Base-by-base conservation (phyloP, 2,329 filamentous ascomycete genomes). In the Scedosporium apiospermum region DNA sequence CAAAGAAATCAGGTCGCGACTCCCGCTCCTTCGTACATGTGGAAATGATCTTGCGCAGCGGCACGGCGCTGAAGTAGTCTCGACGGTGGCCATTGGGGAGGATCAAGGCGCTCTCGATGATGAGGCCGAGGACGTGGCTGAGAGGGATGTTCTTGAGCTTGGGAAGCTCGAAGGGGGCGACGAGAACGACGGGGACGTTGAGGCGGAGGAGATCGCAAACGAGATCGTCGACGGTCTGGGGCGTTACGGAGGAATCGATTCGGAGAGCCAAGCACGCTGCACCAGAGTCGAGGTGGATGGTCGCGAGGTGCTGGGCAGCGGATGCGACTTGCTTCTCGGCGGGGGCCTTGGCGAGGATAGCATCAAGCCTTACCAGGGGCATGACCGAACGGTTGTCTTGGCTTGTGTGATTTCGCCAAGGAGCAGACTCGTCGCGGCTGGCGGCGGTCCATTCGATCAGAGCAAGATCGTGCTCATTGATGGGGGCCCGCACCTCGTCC, bases 71-170 rank as follows among this genome's bases (percentile, higher is more conserved):
- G 65, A 78, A 79, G 65, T 76, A 80, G 64, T 80, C 76, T 21
- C 76, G 70, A 21, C 74, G 70, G 57, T 75, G 69, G 3, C 77
- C 77, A 58, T 75, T 71, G 5, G 70, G 68, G 6, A 76, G 68
- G 16, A 78, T 77, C 9, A 73, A 74, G 6, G 73, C 76, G 65
- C 78, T 78, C 61, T 76, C 71, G 41, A 78, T 71, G 57, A 79
- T 71, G 46, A 78, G 62, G 3, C 77, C 77, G 1, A 69, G 67
- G 18, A 77, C 18, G 30, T 61, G 49, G 30, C n/a, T 57, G 18
- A 55, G 53, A 4, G 27, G 27, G 46, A 61, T 42, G 6, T 42
- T 16, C 27, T 41, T 55, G 23, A 61, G 34, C 6, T 61, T 51
- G 12, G 49, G 60, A 7, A 51, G 18, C n/a, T 57, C 49, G 26